phyloP scores from a whole-genome alignment of 164 flowering plant genomes.

The Piper betle region DNA sequence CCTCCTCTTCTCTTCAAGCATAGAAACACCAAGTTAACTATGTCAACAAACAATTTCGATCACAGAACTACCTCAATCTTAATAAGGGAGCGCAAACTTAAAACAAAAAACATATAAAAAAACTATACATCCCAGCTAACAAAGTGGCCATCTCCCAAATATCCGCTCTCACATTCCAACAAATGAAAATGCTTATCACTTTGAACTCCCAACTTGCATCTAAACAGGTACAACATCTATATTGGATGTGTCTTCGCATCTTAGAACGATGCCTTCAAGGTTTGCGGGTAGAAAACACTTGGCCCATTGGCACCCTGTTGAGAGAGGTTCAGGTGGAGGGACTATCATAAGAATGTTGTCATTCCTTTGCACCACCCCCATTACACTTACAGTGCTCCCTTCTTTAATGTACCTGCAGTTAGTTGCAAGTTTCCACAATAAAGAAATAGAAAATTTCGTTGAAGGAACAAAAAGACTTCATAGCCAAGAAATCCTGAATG shows the following conservation, averaged over 20 bases:
- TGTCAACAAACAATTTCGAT: neutral
- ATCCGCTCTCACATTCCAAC: slow-evolving; percentile 13
- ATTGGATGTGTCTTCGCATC: slow-evolving; percentile 80
- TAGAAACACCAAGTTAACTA: neutral
- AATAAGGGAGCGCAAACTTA: neutral
- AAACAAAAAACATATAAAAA: neutral
- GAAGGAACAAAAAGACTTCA: neutral
- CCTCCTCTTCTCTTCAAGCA: neutral
- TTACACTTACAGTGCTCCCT: slow-evolving; percentile 88
- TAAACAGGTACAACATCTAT: slow-evolving; percentile 63
- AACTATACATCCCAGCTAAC: slow-evolving; percentile 1
- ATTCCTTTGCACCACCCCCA: slow-evolving; percentile 87
- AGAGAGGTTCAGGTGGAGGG: slow-evolving; percentile 65
- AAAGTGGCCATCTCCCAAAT: slow-evolving; percentile 10
- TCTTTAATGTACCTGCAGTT: slow-evolving; percentile 67
- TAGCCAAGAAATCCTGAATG: neutral
- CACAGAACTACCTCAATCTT: neutral
- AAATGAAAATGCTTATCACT: slow-evolving; percentile 15
- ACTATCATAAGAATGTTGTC: slow-evolving; percentile 84
- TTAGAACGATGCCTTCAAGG: slow-evolving; percentile 77
- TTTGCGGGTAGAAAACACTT: slow-evolving; percentile 68
- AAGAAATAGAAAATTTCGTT: neutral
- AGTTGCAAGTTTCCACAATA: neutral
- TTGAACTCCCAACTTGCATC: slow-evolving; percentile 6
- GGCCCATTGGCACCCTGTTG: slow-evolving; percentile 81